phyloP scores from a whole-genome alignment of 2,329 filamentous ascomycete genomes.

The Cercospora zeae-maydis region DNA sequence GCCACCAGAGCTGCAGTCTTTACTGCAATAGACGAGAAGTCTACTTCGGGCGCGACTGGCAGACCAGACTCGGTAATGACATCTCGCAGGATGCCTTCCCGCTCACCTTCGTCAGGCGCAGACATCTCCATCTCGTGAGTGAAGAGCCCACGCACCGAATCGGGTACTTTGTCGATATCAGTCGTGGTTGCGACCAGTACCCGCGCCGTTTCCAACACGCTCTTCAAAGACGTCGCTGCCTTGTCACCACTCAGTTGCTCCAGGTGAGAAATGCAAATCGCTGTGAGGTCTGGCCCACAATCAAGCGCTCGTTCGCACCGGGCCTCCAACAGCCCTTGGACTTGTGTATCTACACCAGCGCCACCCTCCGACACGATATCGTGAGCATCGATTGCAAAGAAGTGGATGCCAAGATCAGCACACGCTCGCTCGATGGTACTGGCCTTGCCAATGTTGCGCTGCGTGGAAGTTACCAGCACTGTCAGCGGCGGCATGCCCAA shows the following conservation, averaged over 20 bases:
- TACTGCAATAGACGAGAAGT: conserved; percentile 78
- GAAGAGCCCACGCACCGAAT: conserved; percentile 84
- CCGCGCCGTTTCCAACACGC: conserved; percentile 73
- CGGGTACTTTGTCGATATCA: conserved; percentile 89
- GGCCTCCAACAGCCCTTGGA: conserved; percentile 82
- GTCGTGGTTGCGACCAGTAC: conserved; percentile 92
- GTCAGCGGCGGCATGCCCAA: conserved; percentile 83
- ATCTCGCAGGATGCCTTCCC: conserved; percentile 78
- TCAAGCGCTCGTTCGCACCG: conserved; percentile 83
- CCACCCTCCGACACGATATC: conserved; percentile 91
- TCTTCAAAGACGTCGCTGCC: conserved; percentile 79
- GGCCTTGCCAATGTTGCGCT: conserved; percentile 90
- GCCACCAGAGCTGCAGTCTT: conserved; percentile 96
- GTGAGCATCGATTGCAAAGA: conserved; percentile 83
- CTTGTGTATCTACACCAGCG: conserved; percentile 86
- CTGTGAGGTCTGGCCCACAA: conserved; percentile 79
- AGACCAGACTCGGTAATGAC: conserved; percentile 74
- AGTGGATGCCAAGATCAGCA: conserved; percentile 84
- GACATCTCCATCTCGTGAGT: conserved; percentile 93
- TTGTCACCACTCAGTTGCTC: conserved; percentile 88
- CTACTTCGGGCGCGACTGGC: conserved; percentile 75
- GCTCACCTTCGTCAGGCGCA: conserved; percentile 86
- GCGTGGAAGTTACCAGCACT: conserved; percentile 83
- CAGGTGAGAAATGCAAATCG: conserved; percentile 81
- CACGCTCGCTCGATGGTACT: conserved; percentile 73